Evolutionary conservation across 2,329 filamentous ascomycete species (phyloP).

Genomic region (Penicillium sp.): DNA sequence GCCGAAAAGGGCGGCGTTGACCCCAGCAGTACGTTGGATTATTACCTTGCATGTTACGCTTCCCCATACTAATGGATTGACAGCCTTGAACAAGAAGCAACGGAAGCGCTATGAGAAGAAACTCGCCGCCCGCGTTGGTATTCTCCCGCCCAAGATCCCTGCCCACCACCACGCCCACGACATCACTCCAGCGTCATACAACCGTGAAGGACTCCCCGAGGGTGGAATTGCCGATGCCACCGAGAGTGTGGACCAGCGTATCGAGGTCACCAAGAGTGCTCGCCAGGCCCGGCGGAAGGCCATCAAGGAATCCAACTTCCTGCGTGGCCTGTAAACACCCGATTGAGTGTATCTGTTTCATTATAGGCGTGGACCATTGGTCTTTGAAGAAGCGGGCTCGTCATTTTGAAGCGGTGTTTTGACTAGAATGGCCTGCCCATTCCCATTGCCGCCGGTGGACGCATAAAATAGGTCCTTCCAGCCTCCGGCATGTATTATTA

Average conservation of each 20-base stretch:
- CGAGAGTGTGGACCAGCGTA: constrained; percentile 37
- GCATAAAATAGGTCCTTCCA: constrained; percentile 7
- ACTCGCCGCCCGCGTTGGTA: constrained; percentile 42
- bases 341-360: constrained; percentile 1
- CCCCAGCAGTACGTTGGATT: constrained; percentile 37
- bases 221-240: constrained; percentile 35
- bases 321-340: constrained; percentile 44
- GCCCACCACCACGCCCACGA: constrained; percentile 47
- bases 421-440: constrained; percentile 4
- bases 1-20: constrained; percentile 39
- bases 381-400: constrained; percentile 12
- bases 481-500: constrained; percentile 34
- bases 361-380: not conserved
- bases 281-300: constrained; percentile 46
- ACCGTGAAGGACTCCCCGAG: constrained; percentile 20
- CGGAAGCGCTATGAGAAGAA: constrained; percentile 49
- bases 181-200: constrained; percentile 43
- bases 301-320: constrained; percentile 50
- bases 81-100: constrained; percentile 50
- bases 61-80: constrained; percentile 15
- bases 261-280: constrained; percentile 46
- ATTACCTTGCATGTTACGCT: not conserved
- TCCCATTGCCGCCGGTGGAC: constrained; percentile 8
- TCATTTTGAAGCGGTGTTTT: constrained; percentile 3
- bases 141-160: constrained; percentile 43